phyloP scores from a whole-genome alignment of 1,284 basidiomycete genomes.

The Puccinia hordei region DNA sequence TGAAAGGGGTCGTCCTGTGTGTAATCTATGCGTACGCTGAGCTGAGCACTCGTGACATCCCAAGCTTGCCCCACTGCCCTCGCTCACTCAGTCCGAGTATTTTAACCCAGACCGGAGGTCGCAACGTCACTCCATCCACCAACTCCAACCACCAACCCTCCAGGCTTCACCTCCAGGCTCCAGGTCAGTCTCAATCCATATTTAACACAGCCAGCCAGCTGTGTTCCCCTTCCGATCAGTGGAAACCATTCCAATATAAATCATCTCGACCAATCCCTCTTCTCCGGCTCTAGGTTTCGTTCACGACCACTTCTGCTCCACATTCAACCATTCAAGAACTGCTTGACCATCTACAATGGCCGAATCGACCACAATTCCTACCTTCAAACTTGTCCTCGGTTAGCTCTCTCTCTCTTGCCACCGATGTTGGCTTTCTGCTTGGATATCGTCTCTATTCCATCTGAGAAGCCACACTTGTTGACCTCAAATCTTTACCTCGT shows the following conservation, averaged over 20 bases:
- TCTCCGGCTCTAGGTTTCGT: background rate
- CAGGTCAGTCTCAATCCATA: conserved; percentile 4
- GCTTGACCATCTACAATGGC: conserved; percentile 26
- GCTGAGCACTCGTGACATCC: background rate
- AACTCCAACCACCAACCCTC: background rate
- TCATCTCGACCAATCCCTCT: background rate
- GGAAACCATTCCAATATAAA: background rate
- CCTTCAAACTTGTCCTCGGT: conserved; percentile 99
- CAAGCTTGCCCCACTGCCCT: background rate
- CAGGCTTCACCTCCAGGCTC: background rate
- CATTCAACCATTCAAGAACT: background rate
- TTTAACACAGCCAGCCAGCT: background rate
- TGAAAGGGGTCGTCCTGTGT: background rate
- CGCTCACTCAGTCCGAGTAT: background rate
- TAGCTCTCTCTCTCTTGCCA: conserved; percentile 59
- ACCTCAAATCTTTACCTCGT: background rate
- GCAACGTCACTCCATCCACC: background rate
- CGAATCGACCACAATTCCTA: conserved; percentile 66
- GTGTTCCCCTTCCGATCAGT: background rate
- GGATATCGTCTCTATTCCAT: background rate
- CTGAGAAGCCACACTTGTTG: background rate
- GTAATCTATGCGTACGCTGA: background rate
- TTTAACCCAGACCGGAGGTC: background rate
- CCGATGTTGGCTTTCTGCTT: background rate
- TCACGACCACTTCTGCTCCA: background rate